These are phyloP conservation scores for Pelargonium nanum DNA, from an alignment of 345 rosid genomes.

Conservation along the genomic window DNA sequence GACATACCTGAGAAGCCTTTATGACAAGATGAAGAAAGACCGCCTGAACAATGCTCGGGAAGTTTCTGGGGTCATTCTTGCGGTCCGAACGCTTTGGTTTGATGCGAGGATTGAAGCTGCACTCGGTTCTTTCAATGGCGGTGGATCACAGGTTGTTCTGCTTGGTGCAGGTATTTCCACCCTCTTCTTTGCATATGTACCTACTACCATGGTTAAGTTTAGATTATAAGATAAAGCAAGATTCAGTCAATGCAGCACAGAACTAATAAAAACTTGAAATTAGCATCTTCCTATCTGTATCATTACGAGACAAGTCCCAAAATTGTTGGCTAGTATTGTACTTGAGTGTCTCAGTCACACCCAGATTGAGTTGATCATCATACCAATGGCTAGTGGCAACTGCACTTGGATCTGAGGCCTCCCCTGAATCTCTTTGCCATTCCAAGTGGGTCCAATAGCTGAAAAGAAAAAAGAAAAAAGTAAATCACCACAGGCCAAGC, in stretches of 20 bases:
- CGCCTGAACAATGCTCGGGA: slow-evolving; percentile 60
- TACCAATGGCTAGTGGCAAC: background rate
- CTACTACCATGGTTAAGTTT: background rate
- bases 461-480: background rate
- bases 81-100: slow-evolving; percentile 84
- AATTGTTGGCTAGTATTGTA: background rate
- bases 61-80: slow-evolving; percentile 72
- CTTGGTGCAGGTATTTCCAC: slow-evolving; percentile 77
- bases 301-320: background rate
- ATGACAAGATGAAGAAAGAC: slow-evolving; percentile 69
- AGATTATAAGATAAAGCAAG: background rate
- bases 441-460: background rate
- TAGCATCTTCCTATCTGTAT: background rate
- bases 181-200: slow-evolving; percentile 1
- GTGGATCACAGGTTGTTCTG: slow-evolving; percentile 64
- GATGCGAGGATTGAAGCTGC: slow-evolving; percentile 75
- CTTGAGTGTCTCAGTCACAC: background rate
- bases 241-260: background rate
- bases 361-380: background rate
- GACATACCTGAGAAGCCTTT: slow-evolving; percentile 52
- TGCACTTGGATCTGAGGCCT: background rate
- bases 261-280: background rate
- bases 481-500: background rate
- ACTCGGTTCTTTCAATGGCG: slow-evolving; percentile 34
- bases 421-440: background rate